These are phyloP conservation scores for Neonectria coccinea DNA, from an alignment of 2,329 filamentous ascomycete genomes.

Conservation along the genomic window DNA sequence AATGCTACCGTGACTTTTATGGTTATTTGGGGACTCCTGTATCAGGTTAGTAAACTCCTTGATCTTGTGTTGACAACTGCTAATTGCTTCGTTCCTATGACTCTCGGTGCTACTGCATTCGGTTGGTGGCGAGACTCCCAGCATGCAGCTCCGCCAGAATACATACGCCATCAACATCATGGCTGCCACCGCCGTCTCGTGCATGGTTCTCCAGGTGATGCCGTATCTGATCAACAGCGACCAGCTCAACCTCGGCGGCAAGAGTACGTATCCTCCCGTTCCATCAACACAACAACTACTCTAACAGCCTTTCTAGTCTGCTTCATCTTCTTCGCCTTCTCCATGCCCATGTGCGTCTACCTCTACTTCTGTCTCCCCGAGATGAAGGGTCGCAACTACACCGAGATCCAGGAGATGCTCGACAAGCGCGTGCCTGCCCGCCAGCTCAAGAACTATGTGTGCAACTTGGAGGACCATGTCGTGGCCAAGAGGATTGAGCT, in stretches of 20 bases:
- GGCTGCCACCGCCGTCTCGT: slow-evolving; percentile 46
- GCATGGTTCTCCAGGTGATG: slow-evolving; percentile 46
- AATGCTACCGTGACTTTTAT: slow-evolving; percentile 45
- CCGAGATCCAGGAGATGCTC: slow-evolving; percentile 35
- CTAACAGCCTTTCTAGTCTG: slow-evolving; percentile 30
- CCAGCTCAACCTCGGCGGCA: slow-evolving; percentile 47
- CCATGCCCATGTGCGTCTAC: slow-evolving; percentile 48
- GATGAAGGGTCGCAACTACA: slow-evolving; percentile 41
- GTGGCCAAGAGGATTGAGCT: slow-evolving; percentile 28
- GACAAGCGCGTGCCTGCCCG: slow-evolving; percentile 29
- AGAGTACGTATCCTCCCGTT: slow-evolving; percentile 32
- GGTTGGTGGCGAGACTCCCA: slow-evolving; percentile 47
- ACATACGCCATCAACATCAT: slow-evolving; percentile 51
- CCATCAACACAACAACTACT: too few relatives aligned
- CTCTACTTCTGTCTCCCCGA: slow-evolving; percentile 53
- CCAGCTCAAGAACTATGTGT: slow-evolving; percentile 29
- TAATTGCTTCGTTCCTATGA: slow-evolving; percentile 26
- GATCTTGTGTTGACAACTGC: not conserved
- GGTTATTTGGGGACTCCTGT: slow-evolving; percentile 45
- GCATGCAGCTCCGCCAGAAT: slow-evolving; percentile 46
- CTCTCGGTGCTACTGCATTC: slow-evolving; percentile 45
- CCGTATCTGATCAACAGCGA: slow-evolving; percentile 45
- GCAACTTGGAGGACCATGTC: slow-evolving; percentile 26
- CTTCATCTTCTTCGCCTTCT: slow-evolving; percentile 49
- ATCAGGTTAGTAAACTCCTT: slow-evolving; percentile 32